A percentile compares a stretch with the other conserved stretches of the same genome.
Conservation (phyloP, 345 rosid genomes). For the Gossypium mustelinum region DNA sequence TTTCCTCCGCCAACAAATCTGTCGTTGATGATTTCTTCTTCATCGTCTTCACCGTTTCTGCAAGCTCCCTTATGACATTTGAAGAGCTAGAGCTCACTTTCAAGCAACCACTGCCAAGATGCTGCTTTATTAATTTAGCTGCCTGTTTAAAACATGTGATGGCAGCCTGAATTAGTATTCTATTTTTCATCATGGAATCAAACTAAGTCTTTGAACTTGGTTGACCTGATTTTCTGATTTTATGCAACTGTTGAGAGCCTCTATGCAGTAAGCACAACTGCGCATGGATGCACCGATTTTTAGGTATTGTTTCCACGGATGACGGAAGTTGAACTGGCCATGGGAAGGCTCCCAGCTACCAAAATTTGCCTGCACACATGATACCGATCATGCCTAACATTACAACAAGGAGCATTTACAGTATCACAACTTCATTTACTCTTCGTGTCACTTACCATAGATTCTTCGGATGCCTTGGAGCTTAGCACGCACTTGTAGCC, state of each 20-base stretch:
- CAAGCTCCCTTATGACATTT: conserved; percentile 31
- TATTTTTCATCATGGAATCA: neutral
- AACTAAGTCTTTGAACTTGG: neutral
- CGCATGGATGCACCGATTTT: conserved; percentile 41
- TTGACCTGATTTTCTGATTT: conserved; percentile 33
- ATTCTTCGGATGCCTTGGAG: conserved; percentile 46
- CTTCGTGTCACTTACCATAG: conserved; percentile 31
- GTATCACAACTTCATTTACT: neutral
- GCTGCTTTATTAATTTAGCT: conserved; percentile 34
- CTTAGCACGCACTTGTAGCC: conserved; percentile 42
- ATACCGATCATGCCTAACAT: neutral
- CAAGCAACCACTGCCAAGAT: conserved; percentile 26
- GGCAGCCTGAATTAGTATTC: neutral
- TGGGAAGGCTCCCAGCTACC: conserved; percentile 57
- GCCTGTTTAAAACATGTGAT: conserved; percentile 26
- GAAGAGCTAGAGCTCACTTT: conserved; percentile 35
- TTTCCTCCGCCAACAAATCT: conserved; percentile 31
- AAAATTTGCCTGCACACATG: conserved; percentile 33
- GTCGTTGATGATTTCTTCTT: conserved; percentile 28
- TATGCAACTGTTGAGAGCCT: conserved; percentile 33
- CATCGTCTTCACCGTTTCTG: conserved; percentile 31
- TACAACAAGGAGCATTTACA: neutral
- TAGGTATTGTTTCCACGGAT: conserved; percentile 55
- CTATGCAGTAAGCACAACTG: conserved; percentile 39
- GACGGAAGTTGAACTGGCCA: conserved; percentile 42